Base-by-base conservation (phyloP, 768 basidiomycete species). In the Russula brevipes region DNA sequence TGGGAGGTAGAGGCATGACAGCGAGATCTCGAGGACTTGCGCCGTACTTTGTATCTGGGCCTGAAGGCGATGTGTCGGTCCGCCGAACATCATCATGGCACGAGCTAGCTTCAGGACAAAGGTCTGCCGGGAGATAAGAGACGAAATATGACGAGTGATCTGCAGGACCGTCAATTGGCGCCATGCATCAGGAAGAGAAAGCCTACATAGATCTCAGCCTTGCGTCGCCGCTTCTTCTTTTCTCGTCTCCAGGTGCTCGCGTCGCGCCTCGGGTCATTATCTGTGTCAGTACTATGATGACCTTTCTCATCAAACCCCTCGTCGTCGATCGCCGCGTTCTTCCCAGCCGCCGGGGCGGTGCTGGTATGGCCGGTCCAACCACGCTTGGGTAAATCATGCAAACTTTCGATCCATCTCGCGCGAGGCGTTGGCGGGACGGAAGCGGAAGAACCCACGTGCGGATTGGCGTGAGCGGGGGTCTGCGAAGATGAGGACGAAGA, bases 11-110 rank as follows among this genome's bases (percentile, higher is more conserved):
- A 93, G 79, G 74, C 90, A 87, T 69, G 83, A 85, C 51, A 85
- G 79, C 66, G 82, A 80, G 62, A 94, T 79, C 65, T 94, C 91
- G 31, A 94, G 81, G 14, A 93, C 89, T 7, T 80, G 81, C 14
- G 86, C 89, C 1, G 91, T 89, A 14, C 87, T 85, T 70, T 85
- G 84, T 60, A 94, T 85, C 71, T 94, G 91, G 1, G 89, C 81
- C 69, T 87, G 89, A 19, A 94, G 79, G 46, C 91, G 87, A 72
- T 95, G 90, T 12, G 87, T 82, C 19, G 91, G 89, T 5, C 86
- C 87, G 10, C 91, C 91, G 67, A 90, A 92, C 83, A 89, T 90
- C 89, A 94, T 94, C 80, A 94, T 85, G 10, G 89, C 85, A 55
- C 89, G 82, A 6, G 87, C 83, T 35, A 94, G 82, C 77, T 92